phyloP scores from a whole-genome alignment of 208 protist genomes.

The Blechomonas ayalai region DNA sequence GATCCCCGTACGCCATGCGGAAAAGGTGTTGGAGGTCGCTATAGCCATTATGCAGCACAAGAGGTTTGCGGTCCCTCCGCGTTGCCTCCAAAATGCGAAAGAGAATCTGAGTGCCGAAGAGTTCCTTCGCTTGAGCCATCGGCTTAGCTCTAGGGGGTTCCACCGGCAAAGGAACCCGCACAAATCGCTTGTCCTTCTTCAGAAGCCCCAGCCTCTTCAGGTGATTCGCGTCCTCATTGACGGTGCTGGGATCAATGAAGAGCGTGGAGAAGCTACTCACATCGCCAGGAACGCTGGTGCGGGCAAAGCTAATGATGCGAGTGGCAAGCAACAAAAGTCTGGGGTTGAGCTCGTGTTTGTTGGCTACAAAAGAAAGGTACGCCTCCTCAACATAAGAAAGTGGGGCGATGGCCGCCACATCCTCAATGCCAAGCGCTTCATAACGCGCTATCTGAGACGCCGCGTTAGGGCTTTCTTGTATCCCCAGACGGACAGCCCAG shows the following conservation, averaged over 20 bases:
- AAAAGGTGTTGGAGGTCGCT: conserved; percentile 55
- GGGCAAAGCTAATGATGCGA: not conserved
- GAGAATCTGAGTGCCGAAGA: conserved; percentile 33
- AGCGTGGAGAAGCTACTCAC: not conserved
- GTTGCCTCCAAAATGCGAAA: conserved; percentile 26
- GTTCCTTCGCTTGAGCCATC: too few species aligned
- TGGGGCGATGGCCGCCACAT: too few species aligned
- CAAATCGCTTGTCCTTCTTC: too few species aligned
- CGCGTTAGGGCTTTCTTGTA: too few species aligned
- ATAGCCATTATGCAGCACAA: conserved; percentile 57
- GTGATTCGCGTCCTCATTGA: conserved; percentile 13
- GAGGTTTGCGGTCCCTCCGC: conserved; percentile 22
- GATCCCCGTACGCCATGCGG: conserved; percentile 18
- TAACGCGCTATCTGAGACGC: too few species aligned
- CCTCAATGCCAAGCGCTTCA: too few species aligned
- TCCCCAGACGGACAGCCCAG: too few species aligned
- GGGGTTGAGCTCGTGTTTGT: not conserved
- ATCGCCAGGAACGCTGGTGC: not conserved
- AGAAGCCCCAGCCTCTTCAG: conserved; percentile 11
- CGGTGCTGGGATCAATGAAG: conserved; percentile 8
- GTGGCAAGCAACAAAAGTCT: not conserved
- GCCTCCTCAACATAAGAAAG: too few species aligned
- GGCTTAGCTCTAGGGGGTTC: too few species aligned
- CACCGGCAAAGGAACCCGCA: too few species aligned
- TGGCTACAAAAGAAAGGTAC: too few species aligned